phyloP scores from a whole-genome alignment of 176 grass and related monocot genomes.

The Pharus latifolius region DNA sequence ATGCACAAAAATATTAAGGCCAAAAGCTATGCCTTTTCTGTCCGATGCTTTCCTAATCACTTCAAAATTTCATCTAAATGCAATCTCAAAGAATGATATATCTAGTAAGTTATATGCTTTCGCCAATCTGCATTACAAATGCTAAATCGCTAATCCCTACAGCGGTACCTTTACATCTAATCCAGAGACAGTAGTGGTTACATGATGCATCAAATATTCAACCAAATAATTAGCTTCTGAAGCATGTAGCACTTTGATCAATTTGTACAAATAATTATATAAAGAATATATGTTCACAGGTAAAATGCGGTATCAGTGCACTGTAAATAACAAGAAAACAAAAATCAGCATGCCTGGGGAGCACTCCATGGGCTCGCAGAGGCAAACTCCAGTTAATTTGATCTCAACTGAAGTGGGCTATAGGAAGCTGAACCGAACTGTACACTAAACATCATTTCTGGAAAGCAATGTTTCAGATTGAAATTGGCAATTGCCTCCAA shows the following conservation, averaged over 20 bases:
- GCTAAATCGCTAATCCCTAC: too few relatives aligned
- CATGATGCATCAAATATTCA: neutral
- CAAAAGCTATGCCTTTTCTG: neutral
- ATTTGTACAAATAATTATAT: neutral
- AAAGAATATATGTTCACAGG: constrained; percentile 11
- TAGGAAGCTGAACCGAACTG: neutral
- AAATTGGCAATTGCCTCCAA: neutral
- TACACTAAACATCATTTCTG: neutral
- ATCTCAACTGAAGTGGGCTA: neutral
- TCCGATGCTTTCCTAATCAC: neutral
- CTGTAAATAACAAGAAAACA: neutral
- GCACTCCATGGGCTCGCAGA: neutral
- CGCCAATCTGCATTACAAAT: too few relatives aligned
- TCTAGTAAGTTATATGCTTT: neutral
- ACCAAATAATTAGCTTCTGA: neutral
- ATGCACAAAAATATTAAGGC: too few relatives aligned
- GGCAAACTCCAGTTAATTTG: constrained; percentile 1
- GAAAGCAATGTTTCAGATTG: constrained; percentile 1
- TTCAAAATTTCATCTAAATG: neutral
- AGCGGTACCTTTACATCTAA: neutral
- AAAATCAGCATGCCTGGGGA: neutral
- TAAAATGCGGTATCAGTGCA: neutral
- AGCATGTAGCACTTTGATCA: neutral
- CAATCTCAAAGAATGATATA: neutral
- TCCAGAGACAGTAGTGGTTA: neutral